phyloP scores from a whole-genome alignment of 2,329 filamentous ascomycete genomes.

The Tricladium varicosporioides region DNA sequence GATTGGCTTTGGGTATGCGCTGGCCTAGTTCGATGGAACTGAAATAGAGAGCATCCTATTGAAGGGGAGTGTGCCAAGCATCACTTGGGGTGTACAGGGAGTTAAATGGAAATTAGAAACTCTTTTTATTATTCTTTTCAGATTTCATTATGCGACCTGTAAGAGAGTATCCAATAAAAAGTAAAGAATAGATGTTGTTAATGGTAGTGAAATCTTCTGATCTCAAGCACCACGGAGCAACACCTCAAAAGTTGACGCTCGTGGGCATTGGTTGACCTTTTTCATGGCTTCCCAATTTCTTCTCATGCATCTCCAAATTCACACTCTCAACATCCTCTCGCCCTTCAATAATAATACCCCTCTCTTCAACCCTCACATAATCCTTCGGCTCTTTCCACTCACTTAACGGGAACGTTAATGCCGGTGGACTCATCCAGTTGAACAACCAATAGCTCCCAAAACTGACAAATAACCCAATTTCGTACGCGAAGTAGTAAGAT shows the following conservation, averaged over 20 bases:
- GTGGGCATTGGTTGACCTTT: background rate
- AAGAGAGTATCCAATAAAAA: background rate
- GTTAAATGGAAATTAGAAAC: too few species aligned
- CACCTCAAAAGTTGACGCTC: background rate
- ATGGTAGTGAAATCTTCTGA: background rate
- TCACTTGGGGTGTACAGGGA: too few species aligned
- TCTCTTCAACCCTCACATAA: constrained; percentile 33
- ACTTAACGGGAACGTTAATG: constrained; percentile 18
- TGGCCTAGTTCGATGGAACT: too few species aligned
- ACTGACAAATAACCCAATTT: constrained; percentile 49
- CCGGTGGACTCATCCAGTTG: constrained; percentile 19
- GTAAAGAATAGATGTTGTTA: background rate
- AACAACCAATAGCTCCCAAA: constrained; percentile 29
- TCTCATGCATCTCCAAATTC: constrained; percentile 1
- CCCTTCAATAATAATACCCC: constrained; percentile 12
- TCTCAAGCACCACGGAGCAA: too few species aligned
- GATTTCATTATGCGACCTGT: too few species aligned
- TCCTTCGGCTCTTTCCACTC: constrained; percentile 38
- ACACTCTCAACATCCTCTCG: constrained; percentile 14
- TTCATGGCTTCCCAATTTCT: background rate
- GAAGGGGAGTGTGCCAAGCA: too few species aligned
- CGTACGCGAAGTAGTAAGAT: constrained; percentile 57
- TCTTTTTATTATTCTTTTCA: too few species aligned
- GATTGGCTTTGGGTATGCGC: too few species aligned
- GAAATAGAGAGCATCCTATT: too few species aligned